Base-by-base conservation (phyloP, 768 basidiomycete genomes). In the Mycena pura region DNA sequence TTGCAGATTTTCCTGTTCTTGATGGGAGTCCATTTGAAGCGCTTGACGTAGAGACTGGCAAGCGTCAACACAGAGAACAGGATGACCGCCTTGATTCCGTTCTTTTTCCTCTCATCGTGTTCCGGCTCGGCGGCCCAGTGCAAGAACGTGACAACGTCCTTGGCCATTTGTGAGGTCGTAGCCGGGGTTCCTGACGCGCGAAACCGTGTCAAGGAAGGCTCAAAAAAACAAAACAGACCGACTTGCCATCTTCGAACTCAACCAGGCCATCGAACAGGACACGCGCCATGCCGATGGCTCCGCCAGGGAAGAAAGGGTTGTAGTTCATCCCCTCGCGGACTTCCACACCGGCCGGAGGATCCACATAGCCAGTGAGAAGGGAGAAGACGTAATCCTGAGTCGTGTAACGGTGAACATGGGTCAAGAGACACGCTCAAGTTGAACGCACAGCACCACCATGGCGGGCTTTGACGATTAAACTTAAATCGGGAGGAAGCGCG, bases 301-400 rank as follows among this genome's bases (percentile, higher is more conserved):
- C 96, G 54, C 97, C 95, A 39, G 96, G 96, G 91, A 99, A 99
- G 83, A 90, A 99, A 19, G 95, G 95, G 80, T 94, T 95, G 85
- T 97, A 99, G 86, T 96, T 97, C 93, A 98, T 92, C 67, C 94
- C 96, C 51, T 98, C 96, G 76, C 93, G 93, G 66, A 96, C 83
- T 73, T 94, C 92, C 63, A 96, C 91, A 60, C 94, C 95, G 60
- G 96, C 94, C 40, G 97, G 97, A 50, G 97, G 91, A 70, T 99
- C 97, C 40, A 94, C 83, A 79, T 99, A 99, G 58, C 97, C 97
- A 29, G 97, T 99, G 67, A 99, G 84, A 57, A 99, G 90, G 56
- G 96, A 89, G 81, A 95, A 99, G 69, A 99, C 83, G 75, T 99
- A 99, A 80, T 99, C 95, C 95, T 97, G 63, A 17, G 44, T 32